phyloP scores from a whole-genome alignment of 2,329 filamentous ascomycete genomes.

The Stagonosporopsis rhizophila region DNA sequence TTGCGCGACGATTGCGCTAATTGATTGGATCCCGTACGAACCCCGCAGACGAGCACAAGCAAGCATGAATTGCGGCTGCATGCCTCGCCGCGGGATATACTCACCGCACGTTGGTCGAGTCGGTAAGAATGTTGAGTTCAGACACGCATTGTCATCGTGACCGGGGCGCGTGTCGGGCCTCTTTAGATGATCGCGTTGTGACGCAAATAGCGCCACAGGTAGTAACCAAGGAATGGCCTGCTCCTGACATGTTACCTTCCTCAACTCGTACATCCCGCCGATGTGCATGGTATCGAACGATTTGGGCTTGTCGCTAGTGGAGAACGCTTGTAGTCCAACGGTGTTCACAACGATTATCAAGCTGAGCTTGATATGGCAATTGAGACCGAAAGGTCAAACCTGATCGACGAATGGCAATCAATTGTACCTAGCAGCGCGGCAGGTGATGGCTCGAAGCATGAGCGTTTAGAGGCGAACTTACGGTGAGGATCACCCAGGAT shows the following conservation, averaged over 20 bases:
- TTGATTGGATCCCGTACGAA: conserved; percentile 20
- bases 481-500: conserved; percentile 12
- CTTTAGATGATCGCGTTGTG: conserved; percentile 9
- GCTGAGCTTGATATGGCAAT: conserved; percentile 3
- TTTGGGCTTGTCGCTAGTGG: conserved; percentile 8
- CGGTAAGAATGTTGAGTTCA: conserved; percentile 15
- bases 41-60: conserved; percentile 26
- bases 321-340: conserved; percentile 2
- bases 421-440: conserved; percentile 1
- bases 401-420: conserved; percentile 1
- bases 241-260: conserved; percentile 17
- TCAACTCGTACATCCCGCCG: conserved; percentile 10
- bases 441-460: conserved; percentile 9
- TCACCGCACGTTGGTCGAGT: conserved; percentile 22
- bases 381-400: not conserved
- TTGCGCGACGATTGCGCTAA: conserved; percentile 12
- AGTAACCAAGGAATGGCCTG: conserved; percentile 11
- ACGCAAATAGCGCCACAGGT: conserved; percentile 19
- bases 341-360: conserved; percentile 2
- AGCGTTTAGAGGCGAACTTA: conserved; percentile 13
- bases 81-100: conserved; percentile 16
- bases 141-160: conserved; percentile 18
- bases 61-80: conserved; percentile 22
- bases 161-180: conserved; percentile 11
- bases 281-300: conserved; percentile 4